Conservation (phyloP, 345 rosid species). For the Pugionium dolabratum region DNA sequence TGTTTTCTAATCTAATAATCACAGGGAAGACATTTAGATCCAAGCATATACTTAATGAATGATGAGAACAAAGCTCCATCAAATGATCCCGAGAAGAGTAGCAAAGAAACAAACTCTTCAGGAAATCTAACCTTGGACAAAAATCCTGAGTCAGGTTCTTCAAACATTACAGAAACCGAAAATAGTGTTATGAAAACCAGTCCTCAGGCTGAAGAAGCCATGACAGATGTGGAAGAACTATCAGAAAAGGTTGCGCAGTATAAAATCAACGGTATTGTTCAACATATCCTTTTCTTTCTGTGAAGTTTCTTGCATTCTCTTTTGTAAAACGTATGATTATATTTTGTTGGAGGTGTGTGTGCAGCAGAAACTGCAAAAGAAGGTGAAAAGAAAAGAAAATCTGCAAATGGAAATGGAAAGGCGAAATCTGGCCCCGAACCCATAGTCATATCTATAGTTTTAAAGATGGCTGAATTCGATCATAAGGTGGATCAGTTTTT, state of each 20-base stretch:
- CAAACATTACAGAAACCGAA: constrained; percentile 41
- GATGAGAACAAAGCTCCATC: constrained; percentile 70
- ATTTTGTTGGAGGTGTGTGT: constrained; percentile 12
- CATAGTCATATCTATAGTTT: constrained; percentile 76
- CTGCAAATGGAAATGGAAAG: constrained; percentile 8
- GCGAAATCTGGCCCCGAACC: constrained; percentile 71
- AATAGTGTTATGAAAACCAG: constrained; percentile 21
- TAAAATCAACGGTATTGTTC: constrained; percentile 42
- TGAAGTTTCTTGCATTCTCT: neutral
- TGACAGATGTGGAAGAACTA: constrained; percentile 19
- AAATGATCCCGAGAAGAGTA: constrained; percentile 45
- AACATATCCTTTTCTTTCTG: too few relatives aligned
- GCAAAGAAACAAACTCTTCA: constrained; percentile 38
- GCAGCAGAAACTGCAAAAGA: constrained; percentile 53
- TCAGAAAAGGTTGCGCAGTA: constrained; percentile 45
- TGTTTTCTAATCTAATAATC: constrained; percentile 24
- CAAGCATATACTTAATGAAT: constrained; percentile 94
- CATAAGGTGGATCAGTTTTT: constrained; percentile 63
- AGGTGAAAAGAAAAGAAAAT: constrained; percentile 36
- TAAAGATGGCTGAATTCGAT: constrained; percentile 93
- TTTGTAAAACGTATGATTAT: too few relatives aligned
- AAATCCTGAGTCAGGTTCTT: constrained; percentile 37
- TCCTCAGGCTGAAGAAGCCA: constrained; percentile 41
- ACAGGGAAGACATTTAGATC: constrained; percentile 97
- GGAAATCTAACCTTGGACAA: constrained; percentile 39